Evolutionary conservation across 345 rosid genomes (phyloP).

Genomic region (Eucalyptus cladocalyx): DNA sequence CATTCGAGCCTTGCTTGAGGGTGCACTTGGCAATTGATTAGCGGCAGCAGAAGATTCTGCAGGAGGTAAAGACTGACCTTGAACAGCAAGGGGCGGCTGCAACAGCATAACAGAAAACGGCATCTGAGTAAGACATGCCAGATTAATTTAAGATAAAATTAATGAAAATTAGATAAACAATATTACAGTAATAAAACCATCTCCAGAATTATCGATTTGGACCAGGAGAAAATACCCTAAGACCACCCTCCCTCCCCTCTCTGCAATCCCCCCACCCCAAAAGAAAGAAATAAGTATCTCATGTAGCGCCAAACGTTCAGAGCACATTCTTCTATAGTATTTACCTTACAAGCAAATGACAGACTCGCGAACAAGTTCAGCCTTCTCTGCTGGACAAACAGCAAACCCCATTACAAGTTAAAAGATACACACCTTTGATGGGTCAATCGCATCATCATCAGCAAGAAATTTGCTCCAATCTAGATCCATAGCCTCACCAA

Average conservation of each 20-base stretch:
- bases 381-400: neutral
- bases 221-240: neutral
- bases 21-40: conserved; percentile 13
- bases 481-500: conserved; percentile 45
- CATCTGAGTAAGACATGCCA: neutral
- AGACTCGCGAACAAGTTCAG: neutral
- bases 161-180: neutral
- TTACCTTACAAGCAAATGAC: neutral
- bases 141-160: neutral
- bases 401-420: neutral
- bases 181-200: neutral
- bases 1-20: conserved; percentile 58
- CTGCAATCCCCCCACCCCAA: neutral
- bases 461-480: conserved; percentile 64
- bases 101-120: conserved; percentile 4
- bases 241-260: neutral
- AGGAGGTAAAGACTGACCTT: conserved; percentile 14
- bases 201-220: neutral
- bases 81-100: conserved; percentile 24
- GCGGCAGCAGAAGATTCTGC: conserved; percentile 16
- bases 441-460: conserved; percentile 24
- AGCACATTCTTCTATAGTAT: neutral
- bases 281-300: neutral
- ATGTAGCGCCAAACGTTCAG: neutral
- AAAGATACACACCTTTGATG: conserved; percentile 36